A percentile compares a stretch with the other conserved stretches of the same genome.
Evolutionary conservation across 345 rosid species (phyloP).

Genomic region (Brassica incana): DNA sequence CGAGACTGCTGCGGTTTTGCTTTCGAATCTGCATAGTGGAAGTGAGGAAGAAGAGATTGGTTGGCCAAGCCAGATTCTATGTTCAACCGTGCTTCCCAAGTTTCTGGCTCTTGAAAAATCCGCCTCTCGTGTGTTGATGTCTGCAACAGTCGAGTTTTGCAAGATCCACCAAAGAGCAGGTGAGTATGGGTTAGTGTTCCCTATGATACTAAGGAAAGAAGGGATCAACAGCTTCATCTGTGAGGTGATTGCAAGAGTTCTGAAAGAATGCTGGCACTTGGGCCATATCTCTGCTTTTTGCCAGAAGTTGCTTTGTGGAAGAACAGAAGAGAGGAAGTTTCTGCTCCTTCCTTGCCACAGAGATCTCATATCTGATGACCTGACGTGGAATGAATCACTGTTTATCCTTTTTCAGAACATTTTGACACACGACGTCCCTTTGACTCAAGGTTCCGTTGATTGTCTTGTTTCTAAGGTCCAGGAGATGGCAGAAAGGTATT

Average conservation of each 20-base stretch:
- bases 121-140: slow-evolving; percentile 59
- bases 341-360: slow-evolving; percentile 60
- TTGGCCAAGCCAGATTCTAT: slow-evolving; percentile 73
- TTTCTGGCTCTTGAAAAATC: slow-evolving; percentile 56
- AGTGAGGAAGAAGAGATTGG: slow-evolving; percentile 49
- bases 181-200: slow-evolving; percentile 60
- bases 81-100: slow-evolving; percentile 68
- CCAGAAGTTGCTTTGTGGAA: slow-evolving; percentile 66
- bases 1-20: slow-evolving; percentile 57
- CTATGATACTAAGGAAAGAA: slow-evolving; percentile 50
- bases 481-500: slow-evolving; percentile 45
- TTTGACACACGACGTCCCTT: slow-evolving; percentile 52
- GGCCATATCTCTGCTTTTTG: slow-evolving; percentile 71
- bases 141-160: slow-evolving; percentile 58
- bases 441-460: slow-evolving; percentile 65
- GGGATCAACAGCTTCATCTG: slow-evolving; percentile 63
- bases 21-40: slow-evolving; percentile 48
- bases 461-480: slow-evolving; percentile 44
- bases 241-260: slow-evolving; percentile 56
- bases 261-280: slow-evolving; percentile 74
- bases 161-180: slow-evolving; percentile 65
- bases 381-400: slow-evolving; percentile 69
- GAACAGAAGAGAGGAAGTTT: slow-evolving; percentile 46
- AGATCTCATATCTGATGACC: slow-evolving; percentile 49
- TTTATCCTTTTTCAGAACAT: slow-evolving; percentile 63